Evolutionary conservation across 139 green algal species (phyloP).

Genomic region (Astrephomene gubernaculifera): DNA sequence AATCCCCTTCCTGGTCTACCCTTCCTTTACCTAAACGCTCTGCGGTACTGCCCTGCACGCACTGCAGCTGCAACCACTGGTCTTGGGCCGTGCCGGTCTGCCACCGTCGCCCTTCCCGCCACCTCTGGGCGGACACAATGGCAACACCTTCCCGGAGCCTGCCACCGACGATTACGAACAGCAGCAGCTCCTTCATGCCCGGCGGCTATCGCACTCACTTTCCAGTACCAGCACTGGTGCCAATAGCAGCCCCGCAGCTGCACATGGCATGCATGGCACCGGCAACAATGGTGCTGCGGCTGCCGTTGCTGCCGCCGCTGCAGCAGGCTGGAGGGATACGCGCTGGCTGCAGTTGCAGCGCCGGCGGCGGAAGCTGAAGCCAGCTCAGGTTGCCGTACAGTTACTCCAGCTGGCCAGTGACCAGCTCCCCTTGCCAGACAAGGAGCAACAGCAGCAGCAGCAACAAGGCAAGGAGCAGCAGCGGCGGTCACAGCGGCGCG

Average conservation of each 20-base stretch:
- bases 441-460: background rate
- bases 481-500: background rate
- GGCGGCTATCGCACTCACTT: background rate
- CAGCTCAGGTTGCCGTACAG: background rate
- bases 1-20: too few species aligned
- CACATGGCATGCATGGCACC: background rate
- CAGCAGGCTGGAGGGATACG: background rate
- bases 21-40: too few species aligned
- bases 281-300: too few species aligned
- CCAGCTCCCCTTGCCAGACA: background rate
- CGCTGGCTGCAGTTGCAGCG: background rate
- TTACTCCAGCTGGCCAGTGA: background rate
- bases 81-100: background rate
- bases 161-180: background rate
- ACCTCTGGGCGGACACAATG: background rate
- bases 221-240: background rate
- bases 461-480: background rate
- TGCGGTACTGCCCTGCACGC: too few species aligned
- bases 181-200: background rate
- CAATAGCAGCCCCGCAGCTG: too few species aligned
- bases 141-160: background rate
- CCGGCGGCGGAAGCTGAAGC: background rate
- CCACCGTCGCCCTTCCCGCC: background rate
- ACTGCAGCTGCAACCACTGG: constrained; percentile 2
- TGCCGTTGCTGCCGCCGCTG: too few species aligned